Base-by-base conservation (phyloP, 768 basidiomycete genomes). In the Phlebiopsis flavidoalba region DNA sequence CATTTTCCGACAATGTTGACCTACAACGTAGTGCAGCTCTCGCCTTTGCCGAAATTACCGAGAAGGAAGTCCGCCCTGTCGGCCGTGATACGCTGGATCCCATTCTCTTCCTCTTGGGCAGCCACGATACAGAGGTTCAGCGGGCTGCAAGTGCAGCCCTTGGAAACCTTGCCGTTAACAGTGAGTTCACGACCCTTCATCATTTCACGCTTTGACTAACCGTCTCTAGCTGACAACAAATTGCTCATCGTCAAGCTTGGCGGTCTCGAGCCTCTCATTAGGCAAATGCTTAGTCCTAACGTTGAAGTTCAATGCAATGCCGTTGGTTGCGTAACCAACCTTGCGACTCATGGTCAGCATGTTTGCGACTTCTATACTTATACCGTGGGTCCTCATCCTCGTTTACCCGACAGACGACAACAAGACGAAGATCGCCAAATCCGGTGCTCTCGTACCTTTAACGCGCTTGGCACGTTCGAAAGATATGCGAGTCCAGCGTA, bases 241-340 rank as follows among this genome's bases (percentile, higher is more conserved):
- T 82, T 98, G 64, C 88, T 98, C 70, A 98, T 99, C 67, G 97
- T 99, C 67, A 93, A 95, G 74, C 84, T 99, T 35, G 96, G 96
- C 52, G 97, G 97, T 58, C 84, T 99, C 48, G 97, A 99, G 72
- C 97, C 96, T 52, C 82, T 99, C 67, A 98, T 99, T 68, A 87
- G 95, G 59, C 97, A 99, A 74, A 99, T 99, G 97, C 86, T 98
- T 57, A 94, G 91, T 66, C 95, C 95, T 1, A 99, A 98, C 70
- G 96, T 98, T 46, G 97, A 99, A 72, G 97, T 99, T 1, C 97
- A 98, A 74, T 99, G 97, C 79, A 99, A 99, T 71, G 97, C 97
- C 31, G 97, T 99, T 24, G 97, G 97, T 36, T 99, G 97, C 71
- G 94, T 99, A 54, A 99, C 97, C 17, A 99, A 99, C 72, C 82